A percentile compares a stretch with the other conserved stretches of the same genome.
These are phyloP conservation scores for Persicaria tinctoria DNA, from an alignment of 148 eudicot species.

Conservation along the genomic window DNA sequence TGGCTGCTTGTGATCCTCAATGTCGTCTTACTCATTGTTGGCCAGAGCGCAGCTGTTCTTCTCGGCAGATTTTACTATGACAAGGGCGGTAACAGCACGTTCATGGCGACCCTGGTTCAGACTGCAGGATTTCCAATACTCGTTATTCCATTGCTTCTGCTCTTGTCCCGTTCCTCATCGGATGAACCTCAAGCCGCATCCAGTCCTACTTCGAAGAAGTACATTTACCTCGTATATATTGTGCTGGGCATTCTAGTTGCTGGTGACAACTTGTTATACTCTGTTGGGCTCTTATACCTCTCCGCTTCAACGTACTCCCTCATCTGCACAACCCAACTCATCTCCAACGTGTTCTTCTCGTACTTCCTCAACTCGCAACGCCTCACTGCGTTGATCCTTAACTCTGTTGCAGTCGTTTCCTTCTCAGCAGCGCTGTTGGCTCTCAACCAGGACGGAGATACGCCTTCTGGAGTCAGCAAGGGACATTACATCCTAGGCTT, in stretches of 20 bases:
- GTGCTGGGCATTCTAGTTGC: slow-evolving; percentile 56
- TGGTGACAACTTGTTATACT: slow-evolving; percentile 64
- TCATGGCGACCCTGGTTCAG: slow-evolving; percentile 85
- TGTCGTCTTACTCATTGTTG: slow-evolving; percentile 51
- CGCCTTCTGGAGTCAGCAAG: slow-evolving; percentile 51
- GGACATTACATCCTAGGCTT: slow-evolving; percentile 50
- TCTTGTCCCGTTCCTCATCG: slow-evolving; percentile 40
- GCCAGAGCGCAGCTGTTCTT: slow-evolving; percentile 78
- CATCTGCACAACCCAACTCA: slow-evolving; percentile 79
- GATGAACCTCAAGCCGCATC: slow-evolving; percentile 27
- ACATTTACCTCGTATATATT: slow-evolving; percentile 36
- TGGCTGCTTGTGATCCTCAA: slow-evolving; percentile 66
- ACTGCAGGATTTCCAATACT: slow-evolving; percentile 76
- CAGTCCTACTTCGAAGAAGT: slow-evolving; percentile 19
- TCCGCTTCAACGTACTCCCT: slow-evolving; percentile 91
- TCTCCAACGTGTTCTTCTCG: slow-evolving; percentile 65
- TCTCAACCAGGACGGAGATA: slow-evolving; percentile 43
- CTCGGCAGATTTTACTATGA: slow-evolving; percentile 79
- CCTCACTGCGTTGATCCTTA: slow-evolving; percentile 55
- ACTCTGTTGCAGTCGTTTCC: slow-evolving; percentile 65
- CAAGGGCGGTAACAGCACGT: slow-evolving; percentile 74
- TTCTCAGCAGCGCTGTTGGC: slow-evolving; percentile 69
- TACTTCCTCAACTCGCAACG: slow-evolving; percentile 76
- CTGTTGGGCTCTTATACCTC: slow-evolving; percentile 64
- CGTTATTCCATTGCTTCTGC: slow-evolving; percentile 46